These are phyloP conservation scores for Komagataella pseudopastoris DNA, from an alignment of 805 yeast species.

Conservation along the genomic window DNA sequence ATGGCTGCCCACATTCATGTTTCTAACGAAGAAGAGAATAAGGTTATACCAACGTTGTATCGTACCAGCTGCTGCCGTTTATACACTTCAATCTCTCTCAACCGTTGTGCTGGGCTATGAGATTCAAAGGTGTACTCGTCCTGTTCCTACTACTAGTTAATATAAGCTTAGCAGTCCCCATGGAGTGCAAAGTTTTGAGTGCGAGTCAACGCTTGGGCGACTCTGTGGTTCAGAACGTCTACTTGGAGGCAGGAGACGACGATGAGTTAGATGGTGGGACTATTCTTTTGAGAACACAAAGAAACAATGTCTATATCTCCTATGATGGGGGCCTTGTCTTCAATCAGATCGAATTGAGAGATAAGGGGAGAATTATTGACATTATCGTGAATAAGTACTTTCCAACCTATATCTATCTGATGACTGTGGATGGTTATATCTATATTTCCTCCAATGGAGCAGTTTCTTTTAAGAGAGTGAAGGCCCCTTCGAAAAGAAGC, in stretches of 20 bases:
- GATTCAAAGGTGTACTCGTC: no score
- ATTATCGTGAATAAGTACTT: slow-evolving; percentile 46
- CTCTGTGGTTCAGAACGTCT: slow-evolving; percentile 40
- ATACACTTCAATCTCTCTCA: not conserved
- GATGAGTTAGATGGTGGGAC: slow-evolving; percentile 41
- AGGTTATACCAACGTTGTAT: not conserved
- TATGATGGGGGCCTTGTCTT: slow-evolving; percentile 54
- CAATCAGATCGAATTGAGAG: slow-evolving; percentile 11
- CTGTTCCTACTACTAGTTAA: no score
- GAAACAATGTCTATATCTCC: slow-evolving; percentile 45
- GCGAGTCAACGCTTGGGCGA: slow-evolving; percentile 33
- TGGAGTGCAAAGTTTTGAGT: slow-evolving; percentile 1
- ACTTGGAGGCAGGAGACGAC: slow-evolving; percentile 37
- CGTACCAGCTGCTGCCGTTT: not conserved
- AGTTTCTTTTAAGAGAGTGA: slow-evolving; percentile 28
- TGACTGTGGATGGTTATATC: slow-evolving; percentile 36
- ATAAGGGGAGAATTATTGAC: slow-evolving; percentile 32
- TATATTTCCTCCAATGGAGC: slow-evolving; percentile 62
- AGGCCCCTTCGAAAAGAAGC: slow-evolving; percentile 31
- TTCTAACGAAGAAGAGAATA: not conserved
- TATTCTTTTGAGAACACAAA: slow-evolving; percentile 42
- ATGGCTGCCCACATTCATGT: not conserved
- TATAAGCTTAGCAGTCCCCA: no score
- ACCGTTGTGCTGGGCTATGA: no score
- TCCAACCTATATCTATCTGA: slow-evolving; percentile 44